Conservation (phyloP, 352 stramenopile genomes). For the Thalassiosira hispida region DNA sequence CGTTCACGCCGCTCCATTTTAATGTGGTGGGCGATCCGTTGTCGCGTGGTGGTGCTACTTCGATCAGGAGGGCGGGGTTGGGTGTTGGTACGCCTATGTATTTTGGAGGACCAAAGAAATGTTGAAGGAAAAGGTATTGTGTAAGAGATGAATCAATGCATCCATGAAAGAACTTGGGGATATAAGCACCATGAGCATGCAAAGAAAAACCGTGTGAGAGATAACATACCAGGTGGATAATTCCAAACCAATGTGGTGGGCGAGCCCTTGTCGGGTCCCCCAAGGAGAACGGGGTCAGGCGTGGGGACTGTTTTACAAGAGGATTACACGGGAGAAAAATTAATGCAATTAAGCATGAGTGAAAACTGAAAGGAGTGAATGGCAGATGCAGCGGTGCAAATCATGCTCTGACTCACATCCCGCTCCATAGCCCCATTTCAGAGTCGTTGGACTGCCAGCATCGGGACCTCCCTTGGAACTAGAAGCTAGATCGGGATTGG, state of each 20-base stretch:
- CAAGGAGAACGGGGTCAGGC: not conserved
- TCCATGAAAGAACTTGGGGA: too few relatives aligned
- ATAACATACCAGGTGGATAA: slow-evolving; percentile 28
- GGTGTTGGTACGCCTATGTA: slow-evolving; percentile 24
- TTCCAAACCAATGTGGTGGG: slow-evolving; percentile 11
- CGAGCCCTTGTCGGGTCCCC: not conserved
- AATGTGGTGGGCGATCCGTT: slow-evolving; percentile 9
- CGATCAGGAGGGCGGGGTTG: slow-evolving; percentile 25
- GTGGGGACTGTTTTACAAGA: slow-evolving; percentile 1
- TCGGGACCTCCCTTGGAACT: slow-evolving; percentile 25
- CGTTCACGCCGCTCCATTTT: not conserved
- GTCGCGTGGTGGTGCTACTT: slow-evolving; percentile 7
- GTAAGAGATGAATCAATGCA: not conserved
- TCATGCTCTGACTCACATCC: slow-evolving; percentile 32
- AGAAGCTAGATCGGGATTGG: not conserved
- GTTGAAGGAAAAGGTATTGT: not conserved
- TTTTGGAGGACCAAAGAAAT: not conserved
- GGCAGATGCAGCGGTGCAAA: too few relatives aligned
- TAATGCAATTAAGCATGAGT: too few relatives aligned
- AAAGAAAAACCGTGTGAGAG: not conserved
- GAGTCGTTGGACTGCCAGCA: slow-evolving; percentile 10
- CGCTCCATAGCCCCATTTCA: slow-evolving; percentile 30
- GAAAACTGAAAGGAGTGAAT: too few relatives aligned
- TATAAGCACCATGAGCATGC: too few relatives aligned
- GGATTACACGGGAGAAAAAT: not conserved